Conservation (phyloP, 2,329 filamentous ascomycete species). For the Thielaviopsis musarum region DNA sequence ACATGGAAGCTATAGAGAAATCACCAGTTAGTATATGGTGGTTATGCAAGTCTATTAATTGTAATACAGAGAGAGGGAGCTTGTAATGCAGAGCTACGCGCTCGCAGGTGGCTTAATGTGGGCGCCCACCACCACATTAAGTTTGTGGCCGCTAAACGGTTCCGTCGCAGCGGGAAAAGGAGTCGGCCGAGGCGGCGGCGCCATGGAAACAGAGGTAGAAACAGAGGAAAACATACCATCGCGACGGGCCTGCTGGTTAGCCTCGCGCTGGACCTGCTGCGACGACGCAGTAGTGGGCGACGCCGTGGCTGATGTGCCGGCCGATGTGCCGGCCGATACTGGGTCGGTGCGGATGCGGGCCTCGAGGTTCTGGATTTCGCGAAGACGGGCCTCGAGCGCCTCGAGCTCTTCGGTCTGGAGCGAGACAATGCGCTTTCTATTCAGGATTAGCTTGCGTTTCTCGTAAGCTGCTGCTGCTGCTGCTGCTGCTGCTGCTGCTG, state of each 20-base stretch:
- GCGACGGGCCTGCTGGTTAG: conserved; percentile 12
- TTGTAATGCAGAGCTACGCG: conserved; percentile 19
- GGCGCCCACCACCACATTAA: conserved; percentile 17
- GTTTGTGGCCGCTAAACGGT: conserved; percentile 16
- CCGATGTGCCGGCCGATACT: not conserved
- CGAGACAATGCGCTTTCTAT: conserved; percentile 63
- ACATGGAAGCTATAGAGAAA: not conserved
- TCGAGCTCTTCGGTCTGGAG: conserved; percentile 66
- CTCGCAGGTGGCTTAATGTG: conserved; percentile 30
- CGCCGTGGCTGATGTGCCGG: conserved; percentile 1
- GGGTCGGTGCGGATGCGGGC: conserved; percentile 41
- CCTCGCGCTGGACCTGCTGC: conserved; percentile 13
- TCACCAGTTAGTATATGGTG: not conserved
- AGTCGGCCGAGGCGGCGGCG: conserved; percentile 13
- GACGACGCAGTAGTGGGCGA: conserved; percentile 5
- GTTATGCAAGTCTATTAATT: too few species aligned
- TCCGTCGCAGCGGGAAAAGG: conserved; percentile 11
- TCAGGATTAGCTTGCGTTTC: not conserved
- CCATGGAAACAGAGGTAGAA: conserved; percentile 12
- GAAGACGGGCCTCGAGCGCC: conserved; percentile 66
- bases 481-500: not conserved
- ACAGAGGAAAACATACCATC: conserved; percentile 11
- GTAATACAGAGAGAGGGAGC: too few species aligned
- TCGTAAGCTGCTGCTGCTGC: too few species aligned
- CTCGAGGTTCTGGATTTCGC: conserved; percentile 74